Evolutionary conservation across 106 monocot genomes (phyloP), one percentile per base, ranked within the genome.

Genomic region (Dioscorea dumetorum): DNA sequence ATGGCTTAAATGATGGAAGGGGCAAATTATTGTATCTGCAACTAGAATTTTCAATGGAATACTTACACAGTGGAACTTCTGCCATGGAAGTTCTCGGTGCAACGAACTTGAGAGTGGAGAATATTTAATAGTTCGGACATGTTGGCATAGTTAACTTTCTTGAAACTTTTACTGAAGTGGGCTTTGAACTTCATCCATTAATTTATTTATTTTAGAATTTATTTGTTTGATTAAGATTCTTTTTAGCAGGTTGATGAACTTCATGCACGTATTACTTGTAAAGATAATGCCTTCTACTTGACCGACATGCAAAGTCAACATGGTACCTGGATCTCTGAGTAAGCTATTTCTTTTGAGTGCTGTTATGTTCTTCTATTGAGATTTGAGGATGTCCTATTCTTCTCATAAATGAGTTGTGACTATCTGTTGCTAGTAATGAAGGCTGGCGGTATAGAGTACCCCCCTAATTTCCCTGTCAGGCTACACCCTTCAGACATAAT

Each of bases 311-410:
- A 52, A 52, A 99, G 90, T 67, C 62, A 89, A 70, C 78, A 90
- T 77, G 97, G 90, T 34, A 99, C 97, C 63, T 99, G 97, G 97
- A 76, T 93, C 32, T 83, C 71, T n/a, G 84, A 93, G 97, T 99
- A 83, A 78, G 92, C 80, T 13, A 13, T 54, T 1, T 20, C 5
- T 22, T 4, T 61, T 22, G 60, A 1, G 4, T 61, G 8, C 14
- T 24, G 17, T 22, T 61, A 6, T 19, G 5, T 22, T 22, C 22
- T 8, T 22, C 33, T 24, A 19, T 11, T 58, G 67, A 76, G 33
- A 14, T 28, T 33, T 63, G 7, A 63, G 28, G 21, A 32, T 13
- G 15, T 15, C 23, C 49, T 18, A 18, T 49, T 66, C 17, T 77
- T 28, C n/a, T 5, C 54, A 54, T 54, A 54, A 18, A 54, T 54